Evolutionary conservation across 1,139 yeast genomes (phyloP), one percentile per base, ranked within the genome.

Genomic region (Nadsonia starkeyi-henricii): DNA sequence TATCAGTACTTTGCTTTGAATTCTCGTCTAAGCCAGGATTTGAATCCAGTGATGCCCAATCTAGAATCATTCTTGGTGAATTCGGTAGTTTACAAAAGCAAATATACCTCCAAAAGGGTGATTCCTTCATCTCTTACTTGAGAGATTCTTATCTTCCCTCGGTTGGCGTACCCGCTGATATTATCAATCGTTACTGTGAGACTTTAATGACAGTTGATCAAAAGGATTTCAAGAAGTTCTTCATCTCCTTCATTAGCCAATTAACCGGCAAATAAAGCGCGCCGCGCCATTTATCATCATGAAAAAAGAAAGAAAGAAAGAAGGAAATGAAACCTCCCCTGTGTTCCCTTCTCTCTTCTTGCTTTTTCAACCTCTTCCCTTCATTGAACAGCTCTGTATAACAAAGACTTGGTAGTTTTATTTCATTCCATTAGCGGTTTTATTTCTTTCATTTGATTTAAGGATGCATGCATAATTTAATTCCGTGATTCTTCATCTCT

Each of bases 11-110:
- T 50, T 73, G 81, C 45, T 84, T 88, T 68, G 94, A 85, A 61
- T 69, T 88, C 47, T 88, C 95, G 12, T 81, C 85, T 58, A 81
- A 82, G 57, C 77, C 80, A 45, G 74, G 75, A 37, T 79, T 81
- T 56, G 77, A 82, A 58, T 68, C 81, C 48, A 76, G 78, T 55
- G 95, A 88, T 60, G 94, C 95, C 2, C 89, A 85, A 60, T 77
- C 75, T 57, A 75, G 93, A 58, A 70, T 79, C 48, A 73, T 85
- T 44, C 81, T 88, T 2, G 78, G 78, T 52, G 98, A 91, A 58
- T 70, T 86, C 12, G 79, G 94, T 0, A 69, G 77, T 42, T 68
- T 88, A 42, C 75, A 89, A 60, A 82, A 79, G 57, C 72, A 81
- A 3, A 71, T 85, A 54, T 81, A 65, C 59, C 63, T 65, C 5